Base-by-base conservation (phyloP, 768 basidiomycete genomes). In the Tylopilus rubrobrunneus region DNA sequence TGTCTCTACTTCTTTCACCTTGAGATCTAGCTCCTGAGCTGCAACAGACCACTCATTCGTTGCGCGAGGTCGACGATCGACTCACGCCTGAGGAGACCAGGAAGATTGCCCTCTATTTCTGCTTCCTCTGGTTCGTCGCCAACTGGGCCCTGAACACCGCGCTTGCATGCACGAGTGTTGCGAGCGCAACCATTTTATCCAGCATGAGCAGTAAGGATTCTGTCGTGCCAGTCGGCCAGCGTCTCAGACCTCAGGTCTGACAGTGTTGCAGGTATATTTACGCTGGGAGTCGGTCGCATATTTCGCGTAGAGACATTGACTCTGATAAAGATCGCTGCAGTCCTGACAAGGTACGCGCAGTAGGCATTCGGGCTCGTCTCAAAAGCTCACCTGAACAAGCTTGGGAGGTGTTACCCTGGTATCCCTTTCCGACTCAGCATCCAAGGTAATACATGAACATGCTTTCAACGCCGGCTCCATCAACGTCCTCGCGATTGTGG, bases 121-220 rank as follows among this genome's bases (percentile, higher is more conserved):
- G 88, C 68, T 78, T 90, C 53, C 74, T 96, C 34, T 99, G 95
- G 92, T 97, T 99, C 63, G 75, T 85, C 36, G 96, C 96, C 12
- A 98, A 98, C 65, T 98, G 94, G 92, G 70, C 84, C 11, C 74
- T 96, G 29, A 97, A 95, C 66, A 86, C 85, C 1, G 78, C 89
- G 19, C 76, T 98, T 43, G 85, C 82, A 29, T 89, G 86, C 66
- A 98, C 96, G 2, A 92, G 86, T 62, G 95, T 98, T n/a, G 91
- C 92, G 2, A 96, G 92, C 67, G 84, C 91, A 19, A 97, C 95
- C 5, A 86, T 98, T 36, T 71, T 97, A 48, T 87, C 90, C 2
- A 85, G 87, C 64, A 95, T 85, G 77, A 94, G 92, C 59, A 93
- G 95, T 93, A 60, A 33, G 84, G 68, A 8, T 37, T 17, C 23